Conservation (phyloP, 495 filamentous ascomycete genomes). For the Tuber magnatum region DNA sequence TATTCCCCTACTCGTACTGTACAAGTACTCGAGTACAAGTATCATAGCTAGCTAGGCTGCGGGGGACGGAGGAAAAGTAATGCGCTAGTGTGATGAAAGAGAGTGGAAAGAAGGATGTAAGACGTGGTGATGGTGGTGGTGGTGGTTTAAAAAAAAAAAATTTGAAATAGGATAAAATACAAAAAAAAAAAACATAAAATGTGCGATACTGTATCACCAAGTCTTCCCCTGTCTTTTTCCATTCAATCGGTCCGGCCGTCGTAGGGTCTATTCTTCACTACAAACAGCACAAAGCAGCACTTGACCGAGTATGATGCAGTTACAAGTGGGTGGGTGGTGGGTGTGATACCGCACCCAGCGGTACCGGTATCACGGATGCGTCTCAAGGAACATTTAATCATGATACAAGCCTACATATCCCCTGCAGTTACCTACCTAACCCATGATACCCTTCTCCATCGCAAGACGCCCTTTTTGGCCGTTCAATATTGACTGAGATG, state of each 20-base stretch:
- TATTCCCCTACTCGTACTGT: no score
- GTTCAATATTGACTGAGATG: conserved; percentile 3
- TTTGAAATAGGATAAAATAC: no score
- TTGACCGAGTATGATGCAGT: neutral
- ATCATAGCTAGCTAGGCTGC: no score
- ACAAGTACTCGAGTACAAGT: no score
- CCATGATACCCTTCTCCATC: neutral
- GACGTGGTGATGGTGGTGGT: no score
- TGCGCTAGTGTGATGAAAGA: no score
- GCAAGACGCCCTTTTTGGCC: neutral
- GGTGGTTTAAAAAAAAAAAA: neutral
- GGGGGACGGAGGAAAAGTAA: no score
- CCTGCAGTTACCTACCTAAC: neutral
- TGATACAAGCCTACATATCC: neutral
- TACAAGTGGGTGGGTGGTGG: no score
- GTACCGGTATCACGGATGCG: neutral
- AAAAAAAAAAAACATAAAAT: neutral
- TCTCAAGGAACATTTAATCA: neutral
- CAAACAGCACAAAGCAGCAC: neutral
- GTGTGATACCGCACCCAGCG: neutral
- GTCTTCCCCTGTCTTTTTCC: neutral
- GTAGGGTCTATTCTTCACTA: neutral
- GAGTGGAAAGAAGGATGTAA: neutral
- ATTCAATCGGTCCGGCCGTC: neutral
- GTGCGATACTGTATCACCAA: conserved; percentile 1